Base-by-base conservation (phyloP, 805 yeast genomes). In the Kregervanrija fluxuum region DNA sequence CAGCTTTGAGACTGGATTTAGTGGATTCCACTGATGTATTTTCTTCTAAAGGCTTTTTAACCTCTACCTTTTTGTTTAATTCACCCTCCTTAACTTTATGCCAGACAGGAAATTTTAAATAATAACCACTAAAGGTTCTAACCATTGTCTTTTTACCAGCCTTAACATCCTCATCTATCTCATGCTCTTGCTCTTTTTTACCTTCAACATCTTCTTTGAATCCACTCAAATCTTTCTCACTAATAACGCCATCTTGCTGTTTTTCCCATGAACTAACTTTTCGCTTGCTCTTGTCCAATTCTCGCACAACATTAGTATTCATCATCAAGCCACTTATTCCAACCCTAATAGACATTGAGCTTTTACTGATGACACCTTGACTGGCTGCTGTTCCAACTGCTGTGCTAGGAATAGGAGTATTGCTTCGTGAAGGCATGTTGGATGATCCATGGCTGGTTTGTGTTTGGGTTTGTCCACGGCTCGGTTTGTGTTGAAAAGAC, bases 41-140 rank as follows among this genome's bases (percentile, higher is more conserved):
- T 33, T 37, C 40, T n/a, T 17, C 40, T 11, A 28, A 6, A 33
- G 22, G 14, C 22, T 34, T 30, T 31, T 34, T 13, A 31, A 30
- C 14, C 28, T 8, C 30, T 35, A 13, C 14, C n/a, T 35, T 28
- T n/a, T 31, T 46, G 9, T 33, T 35, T 12, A 35, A 37, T 11
- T 17, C 38, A 34, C 44, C 46, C 6, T 45, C 49, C n/a, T 44
- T 40, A 6, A 33, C 13, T 17, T 41, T 41, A 15, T 45, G 43
- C 65, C 64, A 61, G 9, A 49, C 34, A 1, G 56, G 55, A 28
- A 55, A 42, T 8, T 45, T 44, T 36, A 55, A 49, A 16, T 50
- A 49, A 47, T 45, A 55, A 3, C 66, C 66, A 43, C 60, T 59
- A 41, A 61, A 61, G 15, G 59, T 54, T 40, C 51, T 52, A 12